Base-by-base conservation (phyloP, 495 filamentous ascomycete species). In the Aspergillus nanangensis region DNA sequence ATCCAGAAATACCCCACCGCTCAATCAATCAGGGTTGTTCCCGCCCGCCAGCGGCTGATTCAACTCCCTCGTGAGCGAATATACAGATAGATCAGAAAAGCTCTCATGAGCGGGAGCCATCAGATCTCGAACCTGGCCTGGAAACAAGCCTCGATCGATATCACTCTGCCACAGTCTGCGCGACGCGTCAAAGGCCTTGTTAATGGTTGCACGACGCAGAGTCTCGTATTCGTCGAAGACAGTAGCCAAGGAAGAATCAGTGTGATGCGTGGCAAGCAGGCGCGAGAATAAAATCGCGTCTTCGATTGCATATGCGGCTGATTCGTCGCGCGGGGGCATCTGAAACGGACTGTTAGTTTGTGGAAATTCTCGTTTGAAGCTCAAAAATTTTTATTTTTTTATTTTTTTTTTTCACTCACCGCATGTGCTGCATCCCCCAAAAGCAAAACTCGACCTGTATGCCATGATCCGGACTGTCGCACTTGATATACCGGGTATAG, bases 261-360 rank as follows among this genome's bases (percentile, higher is more conserved):
- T 34, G 23, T 38, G 23, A 11, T 42, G 23, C 10, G n/a, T 21
- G 5, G 22, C 21, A 3, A 76, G 31, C 29, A 71, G 61, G 18
- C 60, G 63, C n/a, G 67, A 63, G 36, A 77, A 57, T 32, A 74
- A 56, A 38, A 77, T 65, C 8, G 60, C 67, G 55, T 77, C 75
- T 53, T 78, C 74, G 27, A 78, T 69, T 8, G 72, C 74, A 33
- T 76, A 62, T 5, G 71, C 70, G 11, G 70, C 74, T 41, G 57
- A 62, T 50, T 78, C 73, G 19, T 72, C 74, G 45, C 74, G 70
- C 4, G 74, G 75, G 11, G 75, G 72, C 75, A 77, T 76, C 60
- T 70, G 17, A 4, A 32, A 31, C n/a, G n/a, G n/a, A n/a, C n/a
- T 40, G 19, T 18, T 29, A 5, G 14, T 29, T n/a, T 3, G 13